Base-by-base conservation (phyloP, 441 rosid genomes). In the Brassica hybrid region DNA sequence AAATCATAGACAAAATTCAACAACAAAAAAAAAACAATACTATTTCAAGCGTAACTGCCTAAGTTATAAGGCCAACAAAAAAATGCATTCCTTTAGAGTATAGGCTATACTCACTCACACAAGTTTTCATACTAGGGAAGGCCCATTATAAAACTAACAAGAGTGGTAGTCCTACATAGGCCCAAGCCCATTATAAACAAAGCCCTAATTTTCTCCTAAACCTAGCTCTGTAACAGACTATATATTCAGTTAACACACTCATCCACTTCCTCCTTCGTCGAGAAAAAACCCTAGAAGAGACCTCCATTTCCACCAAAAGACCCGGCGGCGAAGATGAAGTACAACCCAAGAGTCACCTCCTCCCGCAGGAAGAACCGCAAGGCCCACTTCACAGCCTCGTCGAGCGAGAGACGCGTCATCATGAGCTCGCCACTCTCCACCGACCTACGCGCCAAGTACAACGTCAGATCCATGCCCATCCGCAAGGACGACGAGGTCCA, bases 401-500 rank as follows among this genome's bases (percentile, higher is more conserved):
- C 92, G 3, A 87, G 91, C 81, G 84, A 88, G 52, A 87, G 94
- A 8, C 93, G 97, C 30, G 81, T 91, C 10, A 73, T 91, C 48
- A 91, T 89, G 97, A 88, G 94, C 83, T 86, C 93, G 0, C 86
- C 94, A 0, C 87, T 91, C 45, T 88, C 93, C 16, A 11, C 84
- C 36, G 97, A 91, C 56, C 90, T 91, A 11, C 89, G 97, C 32
- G 78, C 85, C 74, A 91, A 91, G 83, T 86, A 91, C 91, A 91
- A 78, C 76, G 97, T 91, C 13, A 81, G 93, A 73, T 91, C 97
- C 19, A 87, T 91, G 90, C 94, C 94, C 12, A 83, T 91, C 34
- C 90, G 91, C 69, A 91, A 91, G 75, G 97, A 91, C 80, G 97
- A 91, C 65, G 94, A 91, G 85, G 93, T 91, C 0, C 91, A 88